These are phyloP conservation scores for Pseudevernia furfuracea DNA, from an alignment of 495 filamentous ascomycete species.

Conservation along the genomic window DNA sequence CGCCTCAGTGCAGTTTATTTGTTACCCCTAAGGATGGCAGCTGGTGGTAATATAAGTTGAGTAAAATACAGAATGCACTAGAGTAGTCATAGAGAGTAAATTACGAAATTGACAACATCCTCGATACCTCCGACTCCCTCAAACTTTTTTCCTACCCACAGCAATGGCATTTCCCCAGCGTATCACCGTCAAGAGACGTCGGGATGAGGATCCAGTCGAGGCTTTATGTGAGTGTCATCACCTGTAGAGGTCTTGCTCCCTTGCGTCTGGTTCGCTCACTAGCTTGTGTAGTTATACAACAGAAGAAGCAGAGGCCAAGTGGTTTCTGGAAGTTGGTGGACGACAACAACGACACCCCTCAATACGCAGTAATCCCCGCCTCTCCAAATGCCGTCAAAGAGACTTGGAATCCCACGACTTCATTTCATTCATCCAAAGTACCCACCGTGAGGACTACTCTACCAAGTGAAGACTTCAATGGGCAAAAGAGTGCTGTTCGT, in stretches of 20 bases:
- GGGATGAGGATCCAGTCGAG: slow-evolving; percentile 50
- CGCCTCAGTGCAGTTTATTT: too few species aligned
- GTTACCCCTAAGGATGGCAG: too few species aligned
- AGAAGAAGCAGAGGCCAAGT: slow-evolving; percentile 20
- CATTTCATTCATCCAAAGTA: neutral
- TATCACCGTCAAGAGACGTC: slow-evolving; percentile 50
- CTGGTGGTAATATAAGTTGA: neutral
- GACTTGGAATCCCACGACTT: neutral
- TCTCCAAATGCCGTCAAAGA: neutral
- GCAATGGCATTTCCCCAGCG: slow-evolving; percentile 44
- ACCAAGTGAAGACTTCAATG: slow-evolving; percentile 4
- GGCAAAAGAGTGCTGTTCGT: neutral
- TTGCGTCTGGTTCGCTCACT: slow-evolving; percentile 1
- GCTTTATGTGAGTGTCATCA: slow-evolving; percentile 42
- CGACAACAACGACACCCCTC: slow-evolving; percentile 1
- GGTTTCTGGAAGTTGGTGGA: slow-evolving; percentile 14
- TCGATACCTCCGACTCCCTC: too few species aligned
- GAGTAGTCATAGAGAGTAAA: neutral
- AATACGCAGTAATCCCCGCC: neutral
- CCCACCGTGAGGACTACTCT: slow-evolving; percentile 10
- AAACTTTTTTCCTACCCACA: neutral
- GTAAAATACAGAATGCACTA: neutral
- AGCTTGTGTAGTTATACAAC: slow-evolving; percentile 16
- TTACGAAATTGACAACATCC: too few species aligned
- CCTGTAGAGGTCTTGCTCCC: neutral